Percentiles rank a stretch among this genome's conserved stretches.
Conservation (phyloP, 2,329 filamentous ascomycete genomes). For the Metarhizium humberi region DNA sequence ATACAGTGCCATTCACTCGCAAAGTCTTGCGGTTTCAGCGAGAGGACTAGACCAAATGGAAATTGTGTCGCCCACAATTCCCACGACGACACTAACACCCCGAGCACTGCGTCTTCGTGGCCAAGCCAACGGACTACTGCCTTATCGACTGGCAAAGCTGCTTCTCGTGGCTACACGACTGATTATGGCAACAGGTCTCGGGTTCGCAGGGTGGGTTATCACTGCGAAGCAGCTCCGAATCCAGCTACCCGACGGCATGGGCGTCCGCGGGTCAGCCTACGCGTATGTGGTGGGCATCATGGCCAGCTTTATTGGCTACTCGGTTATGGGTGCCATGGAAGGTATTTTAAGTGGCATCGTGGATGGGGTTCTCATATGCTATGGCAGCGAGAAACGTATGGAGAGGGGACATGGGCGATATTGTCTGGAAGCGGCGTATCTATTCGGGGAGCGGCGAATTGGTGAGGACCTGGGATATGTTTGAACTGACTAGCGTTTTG, state of each 20-base stretch:
- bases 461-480: conserved; percentile 9
- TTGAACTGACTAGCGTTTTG: neutral
- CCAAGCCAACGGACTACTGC: conserved; percentile 52
- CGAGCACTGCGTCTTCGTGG: conserved; percentile 36
- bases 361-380: conserved; percentile 85
- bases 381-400: conserved; percentile 77
- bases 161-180: conserved; percentile 84
- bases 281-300: conserved; percentile 90
- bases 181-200: conserved; percentile 82
- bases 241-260: conserved; percentile 39
- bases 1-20: conserved; percentile 87
- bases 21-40: conserved; percentile 68
- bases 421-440: conserved; percentile 80
- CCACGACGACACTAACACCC: conserved; percentile 62
- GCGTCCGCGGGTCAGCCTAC: conserved; percentile 73
- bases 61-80: conserved; percentile 63
- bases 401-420: conserved; percentile 62
- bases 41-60: conserved; percentile 73
- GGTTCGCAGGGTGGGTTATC: conserved; percentile 94
- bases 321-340: conserved; percentile 83
- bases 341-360: conserved; percentile 79
- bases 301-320: conserved; percentile 91
- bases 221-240: conserved; percentile 73
- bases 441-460: conserved; percentile 62
- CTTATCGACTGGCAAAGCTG: conserved; percentile 85